A percentile compares a stretch with the other conserved stretches of the same genome.
Evolutionary conservation across 495 filamentous ascomycete species (phyloP).

Genomic region (Aspergillus cavernicola): DNA sequence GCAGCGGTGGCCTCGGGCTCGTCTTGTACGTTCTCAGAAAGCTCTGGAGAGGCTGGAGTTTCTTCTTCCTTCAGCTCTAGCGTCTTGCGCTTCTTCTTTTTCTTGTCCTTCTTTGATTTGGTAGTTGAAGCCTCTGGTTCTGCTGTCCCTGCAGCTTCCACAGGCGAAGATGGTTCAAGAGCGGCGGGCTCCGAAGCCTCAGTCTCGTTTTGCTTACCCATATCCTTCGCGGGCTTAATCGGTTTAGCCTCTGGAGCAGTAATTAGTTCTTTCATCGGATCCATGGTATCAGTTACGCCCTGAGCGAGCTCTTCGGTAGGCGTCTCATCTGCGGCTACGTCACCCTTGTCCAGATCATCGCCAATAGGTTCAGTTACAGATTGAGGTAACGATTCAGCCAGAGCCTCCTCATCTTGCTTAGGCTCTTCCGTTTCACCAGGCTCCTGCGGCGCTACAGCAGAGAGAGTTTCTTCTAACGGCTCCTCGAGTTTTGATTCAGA

Average conservation of each 20-base stretch:
- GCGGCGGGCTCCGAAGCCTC: background rate
- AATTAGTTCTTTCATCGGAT: background rate
- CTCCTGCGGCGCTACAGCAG: background rate
- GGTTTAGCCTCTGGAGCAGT: background rate
- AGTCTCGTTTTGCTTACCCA: background rate
- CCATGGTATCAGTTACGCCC: background rate
- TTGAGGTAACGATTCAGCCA: background rate
- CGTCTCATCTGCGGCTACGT: background rate
- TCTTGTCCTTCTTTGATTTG: slow-evolving; percentile 34
- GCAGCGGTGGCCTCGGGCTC: slow-evolving; percentile 13
- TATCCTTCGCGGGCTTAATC: slow-evolving; percentile 1
- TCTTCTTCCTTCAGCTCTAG: slow-evolving; percentile 17
- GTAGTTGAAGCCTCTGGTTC: slow-evolving; percentile 18
- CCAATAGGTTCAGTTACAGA: background rate
- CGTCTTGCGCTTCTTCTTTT: slow-evolving; percentile 43
- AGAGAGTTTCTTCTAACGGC: background rate
- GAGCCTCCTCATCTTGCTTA: background rate
- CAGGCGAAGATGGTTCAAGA: background rate
- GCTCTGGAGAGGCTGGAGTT: slow-evolving; percentile 8
- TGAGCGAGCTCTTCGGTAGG: background rate
- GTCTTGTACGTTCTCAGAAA: slow-evolving; percentile 3
- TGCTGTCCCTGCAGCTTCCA: slow-evolving; percentile 14
- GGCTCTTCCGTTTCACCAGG: background rate
- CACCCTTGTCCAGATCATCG: background rate
- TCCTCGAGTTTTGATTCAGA: background rate